Percentiles rank a stretch among this genome's conserved stretches.
Conservation (phyloP, 192 early-diverging fungal species). For the Coemansia sp. region DNA sequence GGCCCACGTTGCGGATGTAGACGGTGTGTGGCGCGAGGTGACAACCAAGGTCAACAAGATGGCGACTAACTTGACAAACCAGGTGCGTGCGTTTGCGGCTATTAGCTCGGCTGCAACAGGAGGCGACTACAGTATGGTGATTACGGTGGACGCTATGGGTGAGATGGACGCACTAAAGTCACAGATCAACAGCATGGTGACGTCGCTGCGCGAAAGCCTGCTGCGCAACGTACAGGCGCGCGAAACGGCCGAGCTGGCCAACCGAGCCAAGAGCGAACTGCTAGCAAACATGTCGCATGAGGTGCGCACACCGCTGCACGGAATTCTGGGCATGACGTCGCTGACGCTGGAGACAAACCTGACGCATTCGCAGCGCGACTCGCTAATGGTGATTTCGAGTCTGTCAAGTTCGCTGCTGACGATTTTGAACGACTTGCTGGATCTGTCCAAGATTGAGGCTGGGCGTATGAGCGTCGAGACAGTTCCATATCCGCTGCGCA, state of each 20-base stretch:
- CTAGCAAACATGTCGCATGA: conserved; percentile 83
- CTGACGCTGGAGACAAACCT: conserved; percentile 76
- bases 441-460: conserved; percentile 83
- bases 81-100: conserved; percentile 79
- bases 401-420: conserved; percentile 70
- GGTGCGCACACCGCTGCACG: conserved; percentile 83
- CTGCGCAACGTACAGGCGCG: conserved; percentile 76
- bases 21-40: conserved; percentile 76
- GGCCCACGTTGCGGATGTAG: conserved; percentile 68
- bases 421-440: conserved; percentile 83
- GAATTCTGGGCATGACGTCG: conserved; percentile 75
- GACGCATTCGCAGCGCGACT: conserved; percentile 77
- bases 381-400: conserved; percentile 74
- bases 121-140: conserved; percentile 70
- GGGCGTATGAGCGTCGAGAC: conserved; percentile 78
- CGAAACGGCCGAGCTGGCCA: conserved; percentile 79
- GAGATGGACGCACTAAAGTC: conserved; percentile 84
- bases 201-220: conserved; percentile 72
- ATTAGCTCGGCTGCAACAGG: conserved; percentile 73
- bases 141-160: conserved; percentile 76
- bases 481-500: conserved; percentile 65
- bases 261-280: conserved; percentile 74
- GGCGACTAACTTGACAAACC: conserved; percentile 71
- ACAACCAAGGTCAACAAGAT: conserved; percentile 75
- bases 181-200: conserved; percentile 85